These are phyloP conservation scores for Penicillium sp. DNA, from an alignment of 2,329 filamentous ascomycete species.

Conservation along the genomic window DNA sequence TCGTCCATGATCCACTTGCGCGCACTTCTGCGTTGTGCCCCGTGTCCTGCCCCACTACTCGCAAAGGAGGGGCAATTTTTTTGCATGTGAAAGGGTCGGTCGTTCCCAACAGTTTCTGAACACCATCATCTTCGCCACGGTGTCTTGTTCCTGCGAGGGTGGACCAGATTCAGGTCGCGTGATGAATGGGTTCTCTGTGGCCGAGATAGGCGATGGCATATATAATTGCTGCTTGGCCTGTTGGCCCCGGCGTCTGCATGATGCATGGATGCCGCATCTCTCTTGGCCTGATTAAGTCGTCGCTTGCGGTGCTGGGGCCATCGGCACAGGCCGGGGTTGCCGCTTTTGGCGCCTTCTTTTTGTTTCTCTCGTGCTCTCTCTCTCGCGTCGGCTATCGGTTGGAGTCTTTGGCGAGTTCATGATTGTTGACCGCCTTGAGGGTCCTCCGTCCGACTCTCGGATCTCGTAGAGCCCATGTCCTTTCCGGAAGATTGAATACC, in stretches of 20 bases:
- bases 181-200: neutral
- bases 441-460: neutral
- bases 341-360: slow-evolving; percentile 5
- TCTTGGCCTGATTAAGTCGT: neutral
- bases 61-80: slow-evolving; percentile 4
- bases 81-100: slow-evolving; percentile 14
- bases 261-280: neutral
- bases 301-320: neutral
- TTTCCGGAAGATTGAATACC: neutral
- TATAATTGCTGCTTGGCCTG: slow-evolving; percentile 3
- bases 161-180: neutral
- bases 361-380: neutral
- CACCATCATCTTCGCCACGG: neutral
- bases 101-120: slow-evolving; percentile 5
- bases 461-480: neutral
- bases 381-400: neutral
- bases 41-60: slow-evolving; percentile 9
- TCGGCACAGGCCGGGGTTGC: neutral
- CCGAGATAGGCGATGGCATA: neutral
- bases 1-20: neutral
- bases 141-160: neutral
- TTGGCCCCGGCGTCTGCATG: slow-evolving; percentile 1
- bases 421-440: neutral
- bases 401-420: neutral
- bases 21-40: neutral